Evolutionary conservation across 2,329 filamentous ascomycete genomes (phyloP), one percentile per base, ranked within the genome.

Genomic region (Escovopsis sp.): DNA sequence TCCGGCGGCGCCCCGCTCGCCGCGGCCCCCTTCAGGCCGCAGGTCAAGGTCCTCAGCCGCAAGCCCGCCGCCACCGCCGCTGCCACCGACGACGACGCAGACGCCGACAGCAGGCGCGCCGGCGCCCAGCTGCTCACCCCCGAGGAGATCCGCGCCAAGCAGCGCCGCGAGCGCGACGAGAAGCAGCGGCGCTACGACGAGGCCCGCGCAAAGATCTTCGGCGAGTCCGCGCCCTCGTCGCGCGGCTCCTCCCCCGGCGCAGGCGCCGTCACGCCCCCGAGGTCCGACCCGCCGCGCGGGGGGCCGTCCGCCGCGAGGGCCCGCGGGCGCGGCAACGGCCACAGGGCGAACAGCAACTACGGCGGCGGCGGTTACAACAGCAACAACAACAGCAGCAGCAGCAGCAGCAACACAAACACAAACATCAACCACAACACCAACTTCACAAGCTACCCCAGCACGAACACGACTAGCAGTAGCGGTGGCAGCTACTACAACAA

Each of bases 101-200:
- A 67, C 43, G 72, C 74, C 45, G 78, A 80, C 10, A 80, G 84
- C 36, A 82, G 78, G 26, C 75, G 82, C 42, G 63, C 66, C 42
- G 73, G 75, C 48, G 67, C 71, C 18, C 77, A 78, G 51, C 6
- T 30, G 6, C 73, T 77, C 36, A 82, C 77, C 0, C 74, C 81
- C 4, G 84, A 89, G 53, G 82, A 94, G 64, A 74, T 87, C 32
- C 78, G 83, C 47, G 75, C 78, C 23, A 82, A 82, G 55, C 84
- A 88, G 42, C 77, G 86, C 57, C 72, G 75, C 39, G 85, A 94
- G 52, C 75, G 79, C 9, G 87, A 93, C 56, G 87, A 94, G 64
- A 94, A 91, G 66, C 84, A 94, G 65, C 79, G 79, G 44, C 82
- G 83, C 47, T 95, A 95, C 58, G 84, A 93, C 47, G 87, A 94